phyloP scores from a whole-genome alignment of 257 asterid genomes.

The Ilex aquifolium region DNA sequence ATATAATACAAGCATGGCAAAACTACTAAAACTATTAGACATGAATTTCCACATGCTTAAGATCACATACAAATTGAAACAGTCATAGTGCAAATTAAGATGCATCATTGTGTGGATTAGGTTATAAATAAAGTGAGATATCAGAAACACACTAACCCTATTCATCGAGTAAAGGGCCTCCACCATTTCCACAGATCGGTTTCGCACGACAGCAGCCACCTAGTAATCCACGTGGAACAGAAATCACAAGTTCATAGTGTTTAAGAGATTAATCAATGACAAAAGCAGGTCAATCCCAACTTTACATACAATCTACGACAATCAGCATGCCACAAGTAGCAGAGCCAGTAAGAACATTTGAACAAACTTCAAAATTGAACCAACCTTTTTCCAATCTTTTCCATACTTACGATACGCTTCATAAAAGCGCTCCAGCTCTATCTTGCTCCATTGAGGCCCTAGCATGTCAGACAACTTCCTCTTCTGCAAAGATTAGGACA shows the following conservation, averaged over 20 bases:
- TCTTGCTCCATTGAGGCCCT: conserved; percentile 82
- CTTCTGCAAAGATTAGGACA: conserved; percentile 43
- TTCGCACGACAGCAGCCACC: conserved; percentile 67
- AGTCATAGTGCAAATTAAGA: too few species aligned
- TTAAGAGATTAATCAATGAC: background rate
- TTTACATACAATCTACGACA: too few species aligned
- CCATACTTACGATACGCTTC: conserved; percentile 78
- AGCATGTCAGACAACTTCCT: conserved; percentile 77
- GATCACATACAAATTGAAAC: too few species aligned
- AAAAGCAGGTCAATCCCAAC: too few species aligned
- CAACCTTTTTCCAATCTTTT: conserved; percentile 89
- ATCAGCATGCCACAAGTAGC: too few species aligned
- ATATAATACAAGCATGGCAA: too few species aligned
- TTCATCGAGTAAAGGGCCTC: conserved; percentile 72
- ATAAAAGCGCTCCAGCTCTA: conserved; percentile 76
- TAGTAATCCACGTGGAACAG: conserved; percentile 19
- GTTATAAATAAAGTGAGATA: too few species aligned
- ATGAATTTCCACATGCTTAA: too few species aligned
- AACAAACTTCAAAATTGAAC: conserved; percentile 15
- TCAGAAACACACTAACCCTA: conserved; percentile 14
- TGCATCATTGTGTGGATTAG: too few species aligned
- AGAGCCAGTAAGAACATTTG: background rate
- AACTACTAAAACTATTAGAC: too few species aligned
- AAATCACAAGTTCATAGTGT: background rate
- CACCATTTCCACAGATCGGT: conserved; percentile 74